Base-by-base conservation (phyloP, 1,139 yeast species). In the Yamadazyma sp. region DNA sequence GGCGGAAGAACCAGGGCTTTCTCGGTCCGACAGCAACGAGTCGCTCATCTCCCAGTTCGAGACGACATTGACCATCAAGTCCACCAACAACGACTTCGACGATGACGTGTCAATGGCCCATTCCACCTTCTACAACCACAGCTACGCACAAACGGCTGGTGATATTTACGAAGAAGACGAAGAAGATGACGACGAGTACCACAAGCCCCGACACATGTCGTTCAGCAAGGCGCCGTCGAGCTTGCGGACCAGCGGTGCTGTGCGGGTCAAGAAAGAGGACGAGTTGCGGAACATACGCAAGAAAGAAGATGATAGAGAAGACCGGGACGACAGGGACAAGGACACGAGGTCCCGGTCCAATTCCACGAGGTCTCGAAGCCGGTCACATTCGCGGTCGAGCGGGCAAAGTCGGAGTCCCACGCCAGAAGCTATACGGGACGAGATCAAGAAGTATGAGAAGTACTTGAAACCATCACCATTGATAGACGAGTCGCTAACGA, bases 21-120 rank as follows among this genome's bases (percentile, higher is more conserved):
- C 14, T 3, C 23, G 31, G 13, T 26, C 31, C 42, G 73, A 69
- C 46, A 67, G 69, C 42, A 76, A 70, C 47, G 73, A 68, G 43
- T 70, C 76, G 31, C 61, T 71, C 48, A 67, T 71, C 41, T 64
- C 75, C 7, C 75, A 70, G 47, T 71, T 71, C 46, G 77, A 71
- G 50, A 71, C 77, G 4, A 71, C 76, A 1, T 60, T 71, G 37
- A 67, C 71, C 20, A 68, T 71, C 41, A 51, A 62, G 39, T 73
- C 76, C n/a, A 57, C 72, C 9, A 55, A 69, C 25, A 60, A 65
- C 37, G 74, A 68, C n/a, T 55, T 55, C 26, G 52, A 48, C 8
- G 61, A 56, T 28, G 77, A 71, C 44, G 51, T 70, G 25, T 67
- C 76, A 12, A 69, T 71, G 43, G 76, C 71, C 41, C 75, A 70